Evolutionary conservation across 306 rosid species (phyloP).

Genomic region (Mimosa pudica): DNA sequence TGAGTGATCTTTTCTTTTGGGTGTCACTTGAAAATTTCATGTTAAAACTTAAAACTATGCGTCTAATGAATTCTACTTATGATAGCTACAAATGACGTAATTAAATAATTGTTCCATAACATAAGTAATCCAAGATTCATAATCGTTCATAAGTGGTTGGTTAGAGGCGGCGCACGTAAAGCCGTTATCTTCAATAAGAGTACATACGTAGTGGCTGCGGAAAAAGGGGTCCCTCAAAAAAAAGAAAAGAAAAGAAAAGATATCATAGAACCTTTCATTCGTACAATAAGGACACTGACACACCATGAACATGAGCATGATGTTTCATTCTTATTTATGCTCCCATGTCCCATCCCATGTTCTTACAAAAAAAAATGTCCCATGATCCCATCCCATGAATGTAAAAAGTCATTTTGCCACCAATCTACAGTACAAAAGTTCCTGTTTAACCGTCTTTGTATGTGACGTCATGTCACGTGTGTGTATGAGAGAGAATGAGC

Average conservation of each 20-base stretch:
- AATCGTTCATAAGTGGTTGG: not conserved
- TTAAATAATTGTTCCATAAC: no score
- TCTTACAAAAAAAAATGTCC: no score
- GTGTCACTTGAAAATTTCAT: no score
- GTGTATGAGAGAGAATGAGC: not conserved
- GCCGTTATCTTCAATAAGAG: not conserved
- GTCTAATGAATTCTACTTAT: no score
- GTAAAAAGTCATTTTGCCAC: not conserved
- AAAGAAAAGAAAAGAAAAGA: not conserved
- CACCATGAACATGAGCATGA: not conserved
- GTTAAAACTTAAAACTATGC: no score
- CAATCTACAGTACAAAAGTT: not conserved
- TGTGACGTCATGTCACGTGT: not conserved
- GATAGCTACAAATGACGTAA: no score
- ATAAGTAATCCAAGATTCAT: not conserved
- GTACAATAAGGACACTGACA: not conserved
- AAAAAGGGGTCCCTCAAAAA: not conserved
- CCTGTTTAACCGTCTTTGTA: not conserved
- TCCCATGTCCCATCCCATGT: not conserved
- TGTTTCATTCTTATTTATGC: not conserved
- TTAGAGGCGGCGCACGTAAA: not conserved
- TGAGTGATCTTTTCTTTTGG: no score
- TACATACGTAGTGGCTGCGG: not conserved
- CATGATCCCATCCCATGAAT: no score
- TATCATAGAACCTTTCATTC: no score